A percentile compares a stretch with the other conserved stretches of the same genome.
phyloP scores from a whole-genome alignment of 2,329 filamentous ascomycete genomes.

The Aspergillus flavus region DNA sequence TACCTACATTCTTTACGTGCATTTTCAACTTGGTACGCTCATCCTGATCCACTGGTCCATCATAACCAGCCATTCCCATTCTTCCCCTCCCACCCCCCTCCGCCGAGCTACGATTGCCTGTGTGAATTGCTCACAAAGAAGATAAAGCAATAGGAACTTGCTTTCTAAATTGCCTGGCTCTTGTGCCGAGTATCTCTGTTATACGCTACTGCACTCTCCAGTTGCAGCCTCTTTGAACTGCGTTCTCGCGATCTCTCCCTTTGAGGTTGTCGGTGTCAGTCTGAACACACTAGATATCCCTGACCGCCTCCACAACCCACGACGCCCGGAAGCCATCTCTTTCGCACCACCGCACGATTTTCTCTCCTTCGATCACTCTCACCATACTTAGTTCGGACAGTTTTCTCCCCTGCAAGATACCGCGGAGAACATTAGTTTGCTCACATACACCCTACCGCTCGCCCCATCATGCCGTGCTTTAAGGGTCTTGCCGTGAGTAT shows the following conservation, averaged over 20 bases:
- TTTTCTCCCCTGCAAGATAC: slow-evolving; percentile 8
- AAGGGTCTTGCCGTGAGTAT: slow-evolving; percentile 98
- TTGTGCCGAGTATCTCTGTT: not conserved
- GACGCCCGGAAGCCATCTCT: slow-evolving; percentile 12
- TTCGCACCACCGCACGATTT: slow-evolving; percentile 8
- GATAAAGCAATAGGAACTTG: not conserved
- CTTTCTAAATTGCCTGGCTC: not conserved
- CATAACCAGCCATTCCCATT: not conserved
- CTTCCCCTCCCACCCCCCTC: slow-evolving; percentile 2
- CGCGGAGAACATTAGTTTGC: slow-evolving; percentile 7
- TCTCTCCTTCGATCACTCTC: slow-evolving; percentile 5
- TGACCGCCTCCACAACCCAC: slow-evolving; percentile 33
- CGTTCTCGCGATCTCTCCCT: slow-evolving; percentile 2
- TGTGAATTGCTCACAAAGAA: slow-evolving; percentile 3
- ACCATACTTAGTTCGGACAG: not conserved
- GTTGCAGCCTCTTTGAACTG: not conserved
- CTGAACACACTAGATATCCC: slow-evolving; percentile 17
- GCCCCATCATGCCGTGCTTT: slow-evolving; percentile 80
- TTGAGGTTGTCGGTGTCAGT: slow-evolving; percentile 10
- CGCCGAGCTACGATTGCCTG: not conserved
- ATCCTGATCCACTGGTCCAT: not conserved
- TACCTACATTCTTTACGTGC: not conserved
- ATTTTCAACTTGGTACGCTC: not conserved
- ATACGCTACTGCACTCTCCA: not conserved
- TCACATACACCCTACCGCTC: not conserved